Percentiles rank a stretch among this genome's conserved stretches.
These are phyloP conservation scores for Stachybotrys echinatus DNA, from an alignment of 2,329 filamentous ascomycete species.

Conservation along the genomic window DNA sequence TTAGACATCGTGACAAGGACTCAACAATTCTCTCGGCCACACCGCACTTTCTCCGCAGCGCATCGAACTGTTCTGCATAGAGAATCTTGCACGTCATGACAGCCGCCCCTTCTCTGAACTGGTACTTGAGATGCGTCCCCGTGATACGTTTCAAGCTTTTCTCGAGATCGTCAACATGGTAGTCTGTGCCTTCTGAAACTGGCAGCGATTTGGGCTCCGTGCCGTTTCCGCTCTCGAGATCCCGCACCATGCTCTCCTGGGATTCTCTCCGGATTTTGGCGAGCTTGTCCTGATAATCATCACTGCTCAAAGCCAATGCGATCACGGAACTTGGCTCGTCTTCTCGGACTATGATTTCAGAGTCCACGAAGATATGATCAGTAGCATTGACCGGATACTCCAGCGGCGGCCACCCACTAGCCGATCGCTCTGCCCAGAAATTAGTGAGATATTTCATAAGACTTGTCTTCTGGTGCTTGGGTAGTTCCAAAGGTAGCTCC, in stretches of 20 bases:
- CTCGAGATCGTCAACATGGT: conserved; percentile 64
- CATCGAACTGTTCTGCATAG: conserved; percentile 97
- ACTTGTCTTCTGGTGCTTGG: conserved; percentile 88
- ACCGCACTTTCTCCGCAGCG: conserved; percentile 85
- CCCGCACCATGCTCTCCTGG: conserved; percentile 34
- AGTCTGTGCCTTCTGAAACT: conserved; percentile 29
- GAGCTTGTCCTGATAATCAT: conserved; percentile 81
- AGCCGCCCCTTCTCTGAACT: conserved; percentile 89
- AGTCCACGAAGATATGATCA: conserved; percentile 95
- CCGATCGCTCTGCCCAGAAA: conserved; percentile 97
- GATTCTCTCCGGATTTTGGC: conserved; percentile 55
- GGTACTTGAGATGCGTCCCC: conserved; percentile 91
- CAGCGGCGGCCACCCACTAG: conserved; percentile 86
- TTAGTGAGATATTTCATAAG: conserved; percentile 94
- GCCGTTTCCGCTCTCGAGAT: conserved; percentile 22
- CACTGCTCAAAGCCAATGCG: conserved; percentile 82
- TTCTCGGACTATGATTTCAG: conserved; percentile 93
- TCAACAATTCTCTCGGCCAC: conserved; percentile 92
- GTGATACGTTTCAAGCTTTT: conserved; percentile 77
- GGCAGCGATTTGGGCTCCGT: conserved; percentile 23
- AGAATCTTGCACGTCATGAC: conserved; percentile 98
- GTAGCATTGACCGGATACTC: conserved; percentile 86
- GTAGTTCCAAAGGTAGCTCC: conserved; percentile 66
- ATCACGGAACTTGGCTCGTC: conserved; percentile 97
- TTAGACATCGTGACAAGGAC: conserved; percentile 88